These are phyloP conservation scores for Apiotrichum sp. DNA, from an alignment of 1,284 basidiomycete species.

Conservation along the genomic window DNA sequence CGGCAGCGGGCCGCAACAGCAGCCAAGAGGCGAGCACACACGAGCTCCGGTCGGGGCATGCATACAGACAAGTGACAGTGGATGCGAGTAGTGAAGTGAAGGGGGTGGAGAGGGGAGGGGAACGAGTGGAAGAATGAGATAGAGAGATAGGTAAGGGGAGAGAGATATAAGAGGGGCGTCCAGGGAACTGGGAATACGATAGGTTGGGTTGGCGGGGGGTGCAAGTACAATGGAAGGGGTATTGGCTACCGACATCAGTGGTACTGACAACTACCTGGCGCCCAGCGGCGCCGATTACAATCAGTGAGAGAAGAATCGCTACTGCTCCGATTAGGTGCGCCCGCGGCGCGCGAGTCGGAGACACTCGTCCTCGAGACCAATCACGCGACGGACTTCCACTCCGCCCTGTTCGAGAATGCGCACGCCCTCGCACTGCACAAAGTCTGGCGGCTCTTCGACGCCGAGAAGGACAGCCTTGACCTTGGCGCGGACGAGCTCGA, in stretches of 20 bases:
- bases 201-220: too few species aligned
- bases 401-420: slow-evolving; percentile 66
- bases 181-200: too few species aligned
- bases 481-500: slow-evolving; percentile 69
- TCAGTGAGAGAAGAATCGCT: background rate
- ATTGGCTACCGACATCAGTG: too few species aligned
- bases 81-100: slow-evolving; percentile 1
- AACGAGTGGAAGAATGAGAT: background rate
- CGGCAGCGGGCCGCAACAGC: too few species aligned
- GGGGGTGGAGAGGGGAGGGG: background rate
- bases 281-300: too few species aligned
- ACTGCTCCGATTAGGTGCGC: slow-evolving; percentile 4
- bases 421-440: slow-evolving; percentile 87
- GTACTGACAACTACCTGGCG: too few species aligned
- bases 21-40: too few species aligned
- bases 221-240: too few species aligned
- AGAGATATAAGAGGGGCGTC: too few species aligned
- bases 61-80: slow-evolving; percentile 3
- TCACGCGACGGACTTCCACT: slow-evolving; percentile 68
- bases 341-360: slow-evolving; percentile 64
- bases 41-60: slow-evolving; percentile 1
- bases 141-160: too few species aligned
- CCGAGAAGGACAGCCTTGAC: slow-evolving; percentile 80
- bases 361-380: slow-evolving; percentile 63
- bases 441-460: slow-evolving; percentile 88